A percentile compares a stretch with the other conserved stretches of the same genome.
Conservation (phyloP, 768 basidiomycete species). For the Jaapia argillacea region DNA sequence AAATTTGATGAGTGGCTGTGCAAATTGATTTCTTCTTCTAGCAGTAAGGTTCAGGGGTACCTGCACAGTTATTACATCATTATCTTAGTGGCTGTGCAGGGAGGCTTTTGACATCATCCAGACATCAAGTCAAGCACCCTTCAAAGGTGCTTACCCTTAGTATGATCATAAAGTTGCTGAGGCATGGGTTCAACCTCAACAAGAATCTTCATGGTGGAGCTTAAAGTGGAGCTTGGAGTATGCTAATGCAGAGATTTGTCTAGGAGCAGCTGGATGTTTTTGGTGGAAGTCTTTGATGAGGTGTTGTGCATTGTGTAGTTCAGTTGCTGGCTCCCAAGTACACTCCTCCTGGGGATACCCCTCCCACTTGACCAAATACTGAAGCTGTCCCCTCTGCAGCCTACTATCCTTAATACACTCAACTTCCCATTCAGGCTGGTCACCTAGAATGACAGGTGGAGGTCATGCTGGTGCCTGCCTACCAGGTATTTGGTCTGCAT, state of each 20-base stretch:
- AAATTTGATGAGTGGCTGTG: too few relatives aligned
- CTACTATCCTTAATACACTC: constrained; percentile 9
- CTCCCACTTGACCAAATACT: constrained; percentile 15
- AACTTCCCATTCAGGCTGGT: constrained; percentile 8
- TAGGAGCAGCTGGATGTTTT: constrained; percentile 5
- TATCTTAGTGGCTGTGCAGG: too few relatives aligned
- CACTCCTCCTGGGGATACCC: constrained; percentile 11
- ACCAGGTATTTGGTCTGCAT: constrained; percentile 8
- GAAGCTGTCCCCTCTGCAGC: not conserved
- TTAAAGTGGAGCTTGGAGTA: not conserved
- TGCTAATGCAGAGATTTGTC: not conserved
- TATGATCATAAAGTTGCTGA: too few relatives aligned
- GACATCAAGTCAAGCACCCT: too few relatives aligned
- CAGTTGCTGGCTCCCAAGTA: constrained; percentile 11
- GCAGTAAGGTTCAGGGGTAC: too few relatives aligned
- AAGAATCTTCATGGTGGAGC: not conserved
- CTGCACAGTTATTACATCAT: too few relatives aligned
- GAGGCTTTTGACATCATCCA: too few relatives aligned
- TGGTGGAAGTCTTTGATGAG: constrained; percentile 5
- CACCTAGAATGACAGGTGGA: constrained; percentile 6
- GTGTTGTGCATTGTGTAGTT: not conserved
- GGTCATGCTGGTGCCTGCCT: constrained; percentile 6
- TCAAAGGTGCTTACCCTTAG: too few relatives aligned
- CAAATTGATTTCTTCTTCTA: too few relatives aligned
- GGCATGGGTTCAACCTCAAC: too few relatives aligned